These are phyloP conservation scores for Triticum dicoccoides DNA, from an alignment of 176 grass and related monocot genomes.

Conservation along the genomic window DNA sequence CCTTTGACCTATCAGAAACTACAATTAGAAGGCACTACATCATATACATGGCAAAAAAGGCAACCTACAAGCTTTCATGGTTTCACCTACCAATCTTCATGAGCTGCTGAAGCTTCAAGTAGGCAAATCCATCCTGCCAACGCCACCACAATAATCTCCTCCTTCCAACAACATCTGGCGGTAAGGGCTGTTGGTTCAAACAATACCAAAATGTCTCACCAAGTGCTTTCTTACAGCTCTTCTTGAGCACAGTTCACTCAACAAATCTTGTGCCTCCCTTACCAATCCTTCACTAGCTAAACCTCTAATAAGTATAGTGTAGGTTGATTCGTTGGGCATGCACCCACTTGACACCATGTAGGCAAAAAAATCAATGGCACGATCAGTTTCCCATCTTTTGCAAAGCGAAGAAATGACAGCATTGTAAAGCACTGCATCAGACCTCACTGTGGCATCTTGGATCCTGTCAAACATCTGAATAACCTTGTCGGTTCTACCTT, in stretches of 20 bases:
- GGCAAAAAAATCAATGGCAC: slow-evolving; percentile 40
- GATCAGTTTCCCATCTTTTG: slow-evolving; percentile 43
- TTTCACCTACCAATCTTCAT: neutral
- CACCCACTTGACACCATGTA: slow-evolving; percentile 50
- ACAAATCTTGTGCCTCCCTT: slow-evolving; percentile 45
- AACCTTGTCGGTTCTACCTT: slow-evolving; percentile 41
- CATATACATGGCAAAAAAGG: slow-evolving; percentile 22
- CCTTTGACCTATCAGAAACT: slow-evolving; percentile 19
- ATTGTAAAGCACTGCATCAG: slow-evolving; percentile 47
- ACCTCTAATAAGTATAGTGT: slow-evolving; percentile 50
- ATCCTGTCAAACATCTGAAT: slow-evolving; percentile 39
- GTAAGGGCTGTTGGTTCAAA: slow-evolving; percentile 6
- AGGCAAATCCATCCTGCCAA: neutral
- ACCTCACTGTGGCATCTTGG: slow-evolving; percentile 32
- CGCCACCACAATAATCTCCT: neutral
- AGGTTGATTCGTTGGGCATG: slow-evolving; percentile 44
- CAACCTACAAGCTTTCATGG: neutral
- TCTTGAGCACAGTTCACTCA: slow-evolving; percentile 35
- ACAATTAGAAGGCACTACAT: neutral
- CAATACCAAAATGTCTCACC: slow-evolving; percentile 39
- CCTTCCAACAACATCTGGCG: neutral
- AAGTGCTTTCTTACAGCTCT: slow-evolving; percentile 42
- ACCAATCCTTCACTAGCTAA: slow-evolving; percentile 49
- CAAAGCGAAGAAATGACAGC: slow-evolving; percentile 50
- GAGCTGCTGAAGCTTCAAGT: slow-evolving; percentile 20